Evolutionary conservation across 345 rosid species (phyloP).

Genomic region (Toxicodendron radicans): DNA sequence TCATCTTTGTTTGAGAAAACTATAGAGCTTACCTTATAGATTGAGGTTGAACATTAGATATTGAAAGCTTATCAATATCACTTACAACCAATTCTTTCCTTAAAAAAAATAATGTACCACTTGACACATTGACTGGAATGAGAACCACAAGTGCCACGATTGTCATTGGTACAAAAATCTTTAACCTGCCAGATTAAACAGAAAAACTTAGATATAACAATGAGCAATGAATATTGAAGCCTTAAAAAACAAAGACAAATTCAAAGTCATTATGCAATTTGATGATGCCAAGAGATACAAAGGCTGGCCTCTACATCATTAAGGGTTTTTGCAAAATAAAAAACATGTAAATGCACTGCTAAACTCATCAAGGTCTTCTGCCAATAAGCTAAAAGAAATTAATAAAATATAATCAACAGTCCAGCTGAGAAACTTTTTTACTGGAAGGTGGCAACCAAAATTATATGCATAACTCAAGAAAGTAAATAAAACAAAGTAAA

Average conservation of each 20-base stretch:
- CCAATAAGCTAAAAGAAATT: too few relatives aligned
- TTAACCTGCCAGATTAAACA: slow-evolving; percentile 55
- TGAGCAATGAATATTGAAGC: background rate
- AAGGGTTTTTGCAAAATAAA: background rate
- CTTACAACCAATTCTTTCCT: slow-evolving; percentile 83
- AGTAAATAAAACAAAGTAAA: too few relatives aligned
- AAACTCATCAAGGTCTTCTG: background rate
- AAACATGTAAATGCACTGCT: background rate
- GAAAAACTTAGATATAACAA: slow-evolving; percentile 1
- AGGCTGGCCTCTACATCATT: background rate
- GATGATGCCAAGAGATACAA: background rate
- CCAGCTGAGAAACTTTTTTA: too few relatives aligned
- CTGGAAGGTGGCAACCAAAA: too few relatives aligned
- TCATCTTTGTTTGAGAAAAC: background rate
- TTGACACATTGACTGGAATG: slow-evolving; percentile 91
- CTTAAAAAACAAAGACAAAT: background rate
- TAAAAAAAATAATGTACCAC: slow-evolving; percentile 77
- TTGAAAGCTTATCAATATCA: slow-evolving; percentile 89
- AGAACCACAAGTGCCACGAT: slow-evolving; percentile 73
- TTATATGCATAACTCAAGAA: too few relatives aligned
- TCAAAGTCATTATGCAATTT: background rate
- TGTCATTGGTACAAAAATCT: slow-evolving; percentile 83
- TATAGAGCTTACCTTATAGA: slow-evolving; percentile 56
- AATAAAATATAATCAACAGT: too few relatives aligned
- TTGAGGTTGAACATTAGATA: slow-evolving; percentile 82